Conservation (phyloP, 192 early-diverging fungal species). For the Coemansia sp. region DNA sequence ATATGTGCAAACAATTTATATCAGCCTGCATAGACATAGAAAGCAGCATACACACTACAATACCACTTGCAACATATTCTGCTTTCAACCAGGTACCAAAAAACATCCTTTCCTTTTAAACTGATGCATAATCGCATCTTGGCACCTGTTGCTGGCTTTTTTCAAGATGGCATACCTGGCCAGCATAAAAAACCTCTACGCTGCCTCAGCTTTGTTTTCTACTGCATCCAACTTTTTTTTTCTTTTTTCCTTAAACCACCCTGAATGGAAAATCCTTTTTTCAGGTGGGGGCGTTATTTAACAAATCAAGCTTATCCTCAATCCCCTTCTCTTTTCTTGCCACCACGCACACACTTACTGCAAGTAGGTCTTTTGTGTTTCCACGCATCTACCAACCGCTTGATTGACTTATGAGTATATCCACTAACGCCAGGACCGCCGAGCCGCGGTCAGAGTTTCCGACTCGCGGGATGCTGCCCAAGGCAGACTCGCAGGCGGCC, state of each 20-base stretch:
- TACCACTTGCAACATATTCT: not conserved
- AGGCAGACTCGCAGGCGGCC: slow-evolving; percentile 79
- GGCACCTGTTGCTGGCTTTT: not conserved
- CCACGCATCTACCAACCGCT: not conserved
- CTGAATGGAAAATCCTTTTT: not conserved
- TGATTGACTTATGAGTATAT: slow-evolving; percentile 4
- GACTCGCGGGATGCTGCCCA: slow-evolving; percentile 63
- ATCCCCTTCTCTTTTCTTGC: not conserved
- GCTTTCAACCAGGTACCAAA: not conserved
- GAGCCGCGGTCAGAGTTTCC: slow-evolving; percentile 68
- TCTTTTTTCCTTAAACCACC: not conserved
- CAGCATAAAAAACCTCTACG: not conserved
- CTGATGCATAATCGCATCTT: not conserved
- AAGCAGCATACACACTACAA: not conserved
- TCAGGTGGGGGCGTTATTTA: not conserved
- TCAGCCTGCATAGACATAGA: not conserved
- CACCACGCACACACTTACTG: not conserved
- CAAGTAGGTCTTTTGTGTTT: not conserved
- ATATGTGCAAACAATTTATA: not conserved
- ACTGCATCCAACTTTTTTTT: not conserved
- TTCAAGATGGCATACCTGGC: not conserved
- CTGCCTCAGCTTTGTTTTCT: not conserved
- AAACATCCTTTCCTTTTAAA: not conserved
- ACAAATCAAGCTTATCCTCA: not conserved
- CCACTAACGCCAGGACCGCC: slow-evolving; percentile 6